Evolutionary conservation across 2,329 filamentous ascomycete genomes (phyloP).

Genomic region (Alternaria sp.): DNA sequence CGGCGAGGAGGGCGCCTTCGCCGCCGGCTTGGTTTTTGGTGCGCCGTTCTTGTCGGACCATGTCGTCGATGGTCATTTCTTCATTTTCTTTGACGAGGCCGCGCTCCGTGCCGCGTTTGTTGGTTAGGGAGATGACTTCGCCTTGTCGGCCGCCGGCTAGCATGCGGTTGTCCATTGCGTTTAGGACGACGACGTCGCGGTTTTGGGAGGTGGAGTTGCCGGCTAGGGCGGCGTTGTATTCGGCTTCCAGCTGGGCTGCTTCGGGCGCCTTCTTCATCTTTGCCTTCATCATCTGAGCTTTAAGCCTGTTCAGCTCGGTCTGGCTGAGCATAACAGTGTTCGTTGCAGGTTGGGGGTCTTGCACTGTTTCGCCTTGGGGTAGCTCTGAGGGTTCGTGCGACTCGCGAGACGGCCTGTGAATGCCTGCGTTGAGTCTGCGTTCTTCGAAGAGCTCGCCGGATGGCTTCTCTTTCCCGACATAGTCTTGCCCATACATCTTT

Average conservation of each 20-base stretch:
- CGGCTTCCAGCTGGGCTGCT: constrained; percentile 75
- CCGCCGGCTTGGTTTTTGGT: constrained; percentile 79
- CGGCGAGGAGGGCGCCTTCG: constrained; percentile 81
- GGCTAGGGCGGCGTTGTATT: constrained; percentile 79
- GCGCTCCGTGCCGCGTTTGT: constrained; percentile 81
- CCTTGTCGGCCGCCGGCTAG: constrained; percentile 75
- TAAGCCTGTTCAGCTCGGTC: constrained; percentile 84
- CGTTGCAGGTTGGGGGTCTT: constrained; percentile 59
- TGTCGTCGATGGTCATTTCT: constrained; percentile 95
- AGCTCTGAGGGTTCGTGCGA: constrained; percentile 39
- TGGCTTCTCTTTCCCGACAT: constrained; percentile 83
- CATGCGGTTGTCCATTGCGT: constrained; percentile 88
- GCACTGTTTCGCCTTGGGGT: constrained; percentile 64
- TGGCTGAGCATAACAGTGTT: constrained; percentile 68
- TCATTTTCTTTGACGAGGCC: constrained; percentile 89
- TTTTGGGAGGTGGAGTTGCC: constrained; percentile 63
- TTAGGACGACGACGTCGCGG: constrained; percentile 77
- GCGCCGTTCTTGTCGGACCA: constrained; percentile 92
- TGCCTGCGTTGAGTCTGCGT: constrained; percentile 67
- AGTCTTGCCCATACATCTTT: constrained; percentile 81
- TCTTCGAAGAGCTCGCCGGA: constrained; percentile 85
- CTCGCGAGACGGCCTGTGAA: constrained; percentile 47
- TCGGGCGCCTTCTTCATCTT: constrained; percentile 81
- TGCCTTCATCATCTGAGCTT: constrained; percentile 95
- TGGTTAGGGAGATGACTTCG: constrained; percentile 80